These are phyloP conservation scores for Wallemia mellicola DNA, from an alignment of 1,284 basidiomycete species.

Conservation along the genomic window DNA sequence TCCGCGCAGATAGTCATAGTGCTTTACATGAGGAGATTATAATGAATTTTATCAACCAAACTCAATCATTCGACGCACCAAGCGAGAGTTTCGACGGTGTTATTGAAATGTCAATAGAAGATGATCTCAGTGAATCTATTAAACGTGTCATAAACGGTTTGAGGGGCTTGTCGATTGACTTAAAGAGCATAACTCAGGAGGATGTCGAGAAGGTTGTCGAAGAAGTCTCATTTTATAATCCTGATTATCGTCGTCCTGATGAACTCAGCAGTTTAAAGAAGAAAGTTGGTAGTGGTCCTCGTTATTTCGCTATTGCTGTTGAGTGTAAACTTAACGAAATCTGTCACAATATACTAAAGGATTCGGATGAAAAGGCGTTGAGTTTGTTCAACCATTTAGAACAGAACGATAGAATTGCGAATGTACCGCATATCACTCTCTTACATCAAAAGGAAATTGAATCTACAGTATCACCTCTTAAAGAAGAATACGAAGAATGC, in stretches of 20 bases:
- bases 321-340: constrained; percentile 31
- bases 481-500: constrained; percentile 28
- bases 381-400: constrained; percentile 26
- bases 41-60: constrained; percentile 38
- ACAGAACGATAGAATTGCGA: constrained; percentile 22
- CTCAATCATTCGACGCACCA: constrained; percentile 27
- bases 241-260: constrained; percentile 7
- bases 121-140: constrained; percentile 27
- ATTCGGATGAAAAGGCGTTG: constrained; percentile 9
- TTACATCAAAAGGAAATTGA: constrained; percentile 34
- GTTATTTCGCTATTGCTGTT: constrained; percentile 49
- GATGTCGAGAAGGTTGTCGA: constrained; percentile 30
- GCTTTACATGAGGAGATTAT: constrained; percentile 47
- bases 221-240: constrained; percentile 23
- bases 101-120: constrained; percentile 33
- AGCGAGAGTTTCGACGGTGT: constrained; percentile 28
- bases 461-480: constrained; percentile 14
- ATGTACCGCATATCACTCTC: constrained; percentile 56
- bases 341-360: constrained; percentile 15
- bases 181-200: constrained; percentile 26
- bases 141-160: constrained; percentile 29
- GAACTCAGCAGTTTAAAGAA: constrained; percentile 10
- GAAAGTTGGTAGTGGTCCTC: constrained; percentile 13
- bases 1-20: constrained; percentile 26
- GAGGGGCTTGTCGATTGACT: constrained; percentile 20